These are phyloP conservation scores for Trametes maxima DNA, from an alignment of 768 basidiomycete species.

Conservation along the genomic window DNA sequence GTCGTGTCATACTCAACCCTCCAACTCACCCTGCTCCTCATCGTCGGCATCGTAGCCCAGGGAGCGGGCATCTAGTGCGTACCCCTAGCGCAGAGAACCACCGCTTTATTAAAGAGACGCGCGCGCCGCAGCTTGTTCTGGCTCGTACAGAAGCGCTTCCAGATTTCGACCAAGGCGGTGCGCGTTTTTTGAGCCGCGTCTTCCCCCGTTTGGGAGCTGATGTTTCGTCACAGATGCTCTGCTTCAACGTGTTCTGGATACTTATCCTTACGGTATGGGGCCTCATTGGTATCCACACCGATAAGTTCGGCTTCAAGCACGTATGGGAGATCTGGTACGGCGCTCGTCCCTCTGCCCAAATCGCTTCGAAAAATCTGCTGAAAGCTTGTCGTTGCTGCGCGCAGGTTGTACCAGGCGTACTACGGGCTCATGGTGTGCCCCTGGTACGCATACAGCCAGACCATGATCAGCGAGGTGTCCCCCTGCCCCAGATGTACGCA, in stretches of 20 bases:
- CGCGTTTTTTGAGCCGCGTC: slow-evolving; percentile 15
- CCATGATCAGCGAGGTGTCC: slow-evolving; percentile 81
- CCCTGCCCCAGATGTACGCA: slow-evolving; percentile 66
- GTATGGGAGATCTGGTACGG: slow-evolving; percentile 77
- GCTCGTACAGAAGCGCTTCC: slow-evolving; percentile 66
- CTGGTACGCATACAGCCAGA: slow-evolving; percentile 83
- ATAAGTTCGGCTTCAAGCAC: slow-evolving; percentile 80
- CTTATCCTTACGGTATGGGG: slow-evolving; percentile 73
- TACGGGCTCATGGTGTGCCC: slow-evolving; percentile 77
- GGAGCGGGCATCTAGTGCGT: slow-evolving; percentile 69
- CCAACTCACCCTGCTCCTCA: slow-evolving; percentile 65
- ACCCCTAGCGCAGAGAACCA: not conserved
- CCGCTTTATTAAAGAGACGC: not conserved
- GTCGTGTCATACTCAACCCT: slow-evolving; percentile 73
- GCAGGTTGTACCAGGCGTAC: slow-evolving; percentile 68
- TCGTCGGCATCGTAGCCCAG: slow-evolving; percentile 67
- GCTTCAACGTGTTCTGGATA: slow-evolving; percentile 74
- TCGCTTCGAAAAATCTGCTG: not conserved
- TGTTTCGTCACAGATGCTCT: slow-evolving; percentile 58
- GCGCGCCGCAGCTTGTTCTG: slow-evolving; percentile 54
- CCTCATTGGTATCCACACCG: slow-evolving; percentile 72
- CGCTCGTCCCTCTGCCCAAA: not conserved
- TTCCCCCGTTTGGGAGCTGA: too few species aligned
- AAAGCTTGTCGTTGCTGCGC: not conserved
- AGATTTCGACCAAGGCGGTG: slow-evolving; percentile 65